Evolutionary conservation across 148 eudicot species (phyloP).

Genomic region (Pharnaceum exiguum): DNA sequence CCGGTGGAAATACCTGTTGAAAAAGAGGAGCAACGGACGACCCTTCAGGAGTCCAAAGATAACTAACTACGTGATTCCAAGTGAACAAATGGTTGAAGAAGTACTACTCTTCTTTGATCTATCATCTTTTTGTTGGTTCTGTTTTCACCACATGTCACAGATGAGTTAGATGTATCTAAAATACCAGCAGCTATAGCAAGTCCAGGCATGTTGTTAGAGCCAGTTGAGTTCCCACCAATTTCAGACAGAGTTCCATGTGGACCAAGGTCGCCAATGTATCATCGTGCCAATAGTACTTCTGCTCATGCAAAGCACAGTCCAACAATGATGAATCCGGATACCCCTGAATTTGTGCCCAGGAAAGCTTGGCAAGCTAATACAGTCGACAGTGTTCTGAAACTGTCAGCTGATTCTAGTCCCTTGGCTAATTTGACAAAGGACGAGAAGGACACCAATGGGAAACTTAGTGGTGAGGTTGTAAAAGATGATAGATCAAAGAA

Average conservation of each 20-base stretch:
- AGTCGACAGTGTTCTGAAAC: conserved; percentile 24
- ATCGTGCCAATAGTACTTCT: conserved; percentile 43
- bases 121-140: background rate
- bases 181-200: conserved; percentile 51
- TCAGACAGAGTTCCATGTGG: conserved; percentile 88
- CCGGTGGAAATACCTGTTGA: conserved; percentile 10
- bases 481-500: conserved; percentile 48
- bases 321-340: conserved; percentile 84
- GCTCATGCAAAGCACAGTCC: conserved; percentile 42
- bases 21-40: conserved; percentile 3
- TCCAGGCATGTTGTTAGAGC: conserved; percentile 68
- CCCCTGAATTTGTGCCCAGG: conserved; percentile 91
- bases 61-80: conserved; percentile 16
- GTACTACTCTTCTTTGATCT: too few relatives aligned
- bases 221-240: conserved; percentile 77
- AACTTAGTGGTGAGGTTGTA: conserved; percentile 21
- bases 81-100: conserved; percentile 35
- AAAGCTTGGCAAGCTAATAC: conserved; percentile 33
- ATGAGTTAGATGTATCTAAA: too few relatives aligned
- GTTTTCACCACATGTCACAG: conserved; percentile 31
- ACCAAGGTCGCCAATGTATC: conserved; percentile 79
- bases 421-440: conserved; percentile 10
- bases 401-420: conserved; percentile 26
- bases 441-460: conserved; percentile 20
- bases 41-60: conserved; percentile 28